Conservation (phyloP, 1,284 basidiomycete species). For the Malassezia slooffiae region DNA sequence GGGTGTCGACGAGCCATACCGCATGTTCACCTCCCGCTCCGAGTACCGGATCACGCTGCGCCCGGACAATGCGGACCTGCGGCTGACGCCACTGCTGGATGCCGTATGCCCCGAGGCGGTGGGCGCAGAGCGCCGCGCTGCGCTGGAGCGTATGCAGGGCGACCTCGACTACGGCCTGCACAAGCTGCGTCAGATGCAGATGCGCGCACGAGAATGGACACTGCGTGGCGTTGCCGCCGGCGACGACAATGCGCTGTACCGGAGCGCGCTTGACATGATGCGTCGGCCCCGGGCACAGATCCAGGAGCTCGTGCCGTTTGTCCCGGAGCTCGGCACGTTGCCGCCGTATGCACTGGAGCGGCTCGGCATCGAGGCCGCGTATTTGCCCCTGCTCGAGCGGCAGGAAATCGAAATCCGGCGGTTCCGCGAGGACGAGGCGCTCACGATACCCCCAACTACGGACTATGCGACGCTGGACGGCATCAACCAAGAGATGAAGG, state of each 20-base stretch:
- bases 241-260: constrained; percentile 28
- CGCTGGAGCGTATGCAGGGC: constrained; percentile 51
- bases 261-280: constrained; percentile 64
- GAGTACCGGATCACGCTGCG: constrained; percentile 77
- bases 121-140: constrained; percentile 51
- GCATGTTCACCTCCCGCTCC: constrained; percentile 82
- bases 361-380: constrained; percentile 55
- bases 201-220: constrained; percentile 45
- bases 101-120: constrained; percentile 56
- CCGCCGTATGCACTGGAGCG: constrained; percentile 55
- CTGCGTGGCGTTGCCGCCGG: constrained; percentile 38
- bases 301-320: constrained; percentile 49
- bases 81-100: constrained; percentile 54
- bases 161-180: constrained; percentile 54
- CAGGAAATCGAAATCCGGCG: constrained; percentile 65
- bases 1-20: constrained; percentile 82
- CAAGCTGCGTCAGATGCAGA: constrained; percentile 49
- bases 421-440: constrained; percentile 65
- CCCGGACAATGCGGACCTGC: constrained; percentile 73
- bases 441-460: constrained; percentile 59
- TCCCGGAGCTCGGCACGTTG: constrained; percentile 55
- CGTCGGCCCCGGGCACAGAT: constrained; percentile 56
- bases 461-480: constrained; percentile 61
- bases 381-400: constrained; percentile 54
- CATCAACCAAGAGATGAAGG: constrained; percentile 64